Base-by-base conservation (phyloP, 805 yeast species). In the Yarrowia hollandica region DNA sequence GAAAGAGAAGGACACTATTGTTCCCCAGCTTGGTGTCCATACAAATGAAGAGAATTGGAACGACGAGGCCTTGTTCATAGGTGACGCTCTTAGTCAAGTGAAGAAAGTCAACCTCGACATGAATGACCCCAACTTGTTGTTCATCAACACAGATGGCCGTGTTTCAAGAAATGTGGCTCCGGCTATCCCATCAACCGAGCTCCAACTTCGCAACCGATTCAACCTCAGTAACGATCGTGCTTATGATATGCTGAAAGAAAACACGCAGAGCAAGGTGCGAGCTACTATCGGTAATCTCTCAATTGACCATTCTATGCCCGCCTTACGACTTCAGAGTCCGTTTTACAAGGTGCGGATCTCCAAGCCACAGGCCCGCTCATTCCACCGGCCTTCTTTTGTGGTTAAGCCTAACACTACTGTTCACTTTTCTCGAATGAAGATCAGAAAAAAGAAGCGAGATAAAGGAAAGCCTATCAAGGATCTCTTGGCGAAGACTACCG, bases 301-400 rank as follows among this genome's bases (percentile, higher is more conserved):
- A 54, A 90, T 94, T 63, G 98, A 94, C 67, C 99, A 94, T 71
- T 82, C 97, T 0, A 78, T 84, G 65, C 96, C 96, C 0, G 97
- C 99, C 0, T 68, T 83, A 23, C 78, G 94, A 52, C 76, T 94
- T 50, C 99, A 94, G 73, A 81, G 90, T 0, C 99, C 99, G 2
- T 90, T 82, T 72, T 94, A 90, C 73, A 88, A 86, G 67, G 97
- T 91, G 25, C 82, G 78, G 62, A 73, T 90, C 31, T 74, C 86
- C 5, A 83, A 83, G 64, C 78, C 79, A 6, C 88, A 86, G 64
- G 76, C 86, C 31, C 79, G 99, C 60, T 78, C 83, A 19, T 88
- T 86, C 75, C 98, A 92, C 68, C 79, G 96, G 63, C 86, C 91
- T 0, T 77, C 77, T 38, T 89, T 94, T 68, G 77, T 77, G 35